Evolutionary conservation across 306 rosid genomes (phyloP), one percentile per base, ranked within the genome.

Genomic region (Cucurbita pepo): DNA sequence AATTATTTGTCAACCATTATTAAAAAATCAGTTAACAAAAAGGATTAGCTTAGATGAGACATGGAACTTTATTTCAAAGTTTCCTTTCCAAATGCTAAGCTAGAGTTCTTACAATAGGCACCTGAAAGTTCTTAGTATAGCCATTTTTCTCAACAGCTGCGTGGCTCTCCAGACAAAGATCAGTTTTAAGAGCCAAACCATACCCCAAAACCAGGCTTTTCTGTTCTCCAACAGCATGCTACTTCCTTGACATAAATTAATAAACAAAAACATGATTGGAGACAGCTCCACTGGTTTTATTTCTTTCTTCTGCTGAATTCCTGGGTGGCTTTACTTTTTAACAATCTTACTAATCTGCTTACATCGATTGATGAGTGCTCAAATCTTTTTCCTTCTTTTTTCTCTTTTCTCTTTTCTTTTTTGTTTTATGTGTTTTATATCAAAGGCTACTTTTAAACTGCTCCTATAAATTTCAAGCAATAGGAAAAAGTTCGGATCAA

Each of bases 251-350:
- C 8, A 71, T 6, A 36, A 72, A 56, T 55, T 47, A 67, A 71
- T 53, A 71, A 71, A 54, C 64, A 55, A 72, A 50, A 78, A 81
- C 61, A 76, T 79, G 77, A 45, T 36, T 61, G 60, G 50, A 79
- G 76, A 71, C 55, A 75, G 78, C 40, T 70, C 79, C 40, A 62
- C 7, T 75, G 75, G 52, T 64, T 75, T 54, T 72, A 53, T 55
- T 76, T 76, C 83, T 79, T 78, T 86, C 82, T 75, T 88, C 92
- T 64, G 85, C 92, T 60, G 85, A 84, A 89, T 88, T 88, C 82
- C 88, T 76, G 96, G 88, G 81, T 66, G 61, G 74, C 65, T 79
- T 85, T 71, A 14, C 57, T 50, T 70, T 59, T 75, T 54, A 63
- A 45, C 48, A 3, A 66, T 67, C 77, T 74, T 61, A 19, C 72